These are phyloP conservation scores for Modicella reniformis DNA, from an alignment of 371 early-diverging fungal species.

Conservation along the genomic window DNA sequence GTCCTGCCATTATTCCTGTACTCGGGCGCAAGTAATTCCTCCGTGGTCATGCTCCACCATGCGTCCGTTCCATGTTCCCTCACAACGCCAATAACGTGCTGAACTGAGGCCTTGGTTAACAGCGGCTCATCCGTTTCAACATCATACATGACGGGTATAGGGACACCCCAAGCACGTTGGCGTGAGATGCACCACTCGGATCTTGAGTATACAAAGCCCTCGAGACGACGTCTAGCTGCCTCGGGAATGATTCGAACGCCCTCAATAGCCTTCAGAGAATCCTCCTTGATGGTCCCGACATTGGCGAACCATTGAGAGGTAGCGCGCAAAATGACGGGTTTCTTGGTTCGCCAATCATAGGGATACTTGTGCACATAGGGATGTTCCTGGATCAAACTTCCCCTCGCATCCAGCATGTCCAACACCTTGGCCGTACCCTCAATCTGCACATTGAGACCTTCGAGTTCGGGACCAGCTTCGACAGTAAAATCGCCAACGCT, in stretches of 20 bases:
- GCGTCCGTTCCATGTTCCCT: slow-evolving; percentile 73
- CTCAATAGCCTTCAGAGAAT: slow-evolving; percentile 68
- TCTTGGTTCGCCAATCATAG: slow-evolving; percentile 92
- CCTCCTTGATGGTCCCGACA: slow-evolving; percentile 67
- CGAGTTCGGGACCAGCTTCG: slow-evolving; percentile 70
- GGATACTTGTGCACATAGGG: slow-evolving; percentile 87
- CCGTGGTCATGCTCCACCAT: slow-evolving; percentile 83
- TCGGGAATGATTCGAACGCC: slow-evolving; percentile 73
- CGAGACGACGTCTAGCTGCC: slow-evolving; percentile 68
- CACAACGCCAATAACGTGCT: slow-evolving; percentile 74
- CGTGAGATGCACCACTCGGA: slow-evolving; percentile 94
- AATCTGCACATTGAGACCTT: slow-evolving; percentile 71
- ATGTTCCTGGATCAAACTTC: slow-evolving; percentile 79
- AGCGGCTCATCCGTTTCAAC: slow-evolving; percentile 69
- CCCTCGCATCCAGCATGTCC: slow-evolving; percentile 16
- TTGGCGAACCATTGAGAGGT: slow-evolving; percentile 93
- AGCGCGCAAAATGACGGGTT: slow-evolving; percentile 86
- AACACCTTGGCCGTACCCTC: slow-evolving; percentile 64
- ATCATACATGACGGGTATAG: slow-evolving; percentile 77
- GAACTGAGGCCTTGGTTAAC: slow-evolving; percentile 71
- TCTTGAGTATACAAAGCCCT: slow-evolving; percentile 73
- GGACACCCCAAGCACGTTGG: slow-evolving; percentile 66
- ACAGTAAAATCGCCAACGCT: slow-evolving; percentile 83
- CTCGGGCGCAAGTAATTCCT: slow-evolving; percentile 76
- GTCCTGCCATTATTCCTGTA: slow-evolving; percentile 62